phyloP scores from a whole-genome alignment of 164 flowering plant species.

The Kalanchoe fedtschenkoi region DNA sequence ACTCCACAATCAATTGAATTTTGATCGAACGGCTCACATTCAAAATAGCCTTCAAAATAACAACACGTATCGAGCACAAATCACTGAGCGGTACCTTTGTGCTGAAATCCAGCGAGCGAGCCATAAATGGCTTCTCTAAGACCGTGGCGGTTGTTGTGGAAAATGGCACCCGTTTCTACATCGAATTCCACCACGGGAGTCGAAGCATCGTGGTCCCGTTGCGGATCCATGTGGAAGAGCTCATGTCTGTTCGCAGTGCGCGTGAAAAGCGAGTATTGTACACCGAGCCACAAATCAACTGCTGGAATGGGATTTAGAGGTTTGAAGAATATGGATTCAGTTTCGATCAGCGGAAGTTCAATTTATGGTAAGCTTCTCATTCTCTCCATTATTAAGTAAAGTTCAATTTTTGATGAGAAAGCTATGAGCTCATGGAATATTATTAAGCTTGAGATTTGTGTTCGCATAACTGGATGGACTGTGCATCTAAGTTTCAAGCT shows the following conservation, averaged over 20 bases:
- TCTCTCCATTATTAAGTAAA: background rate
- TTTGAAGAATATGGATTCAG: background rate
- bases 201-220: background rate
- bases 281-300: background rate
- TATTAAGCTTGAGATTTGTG: too few relatives aligned
- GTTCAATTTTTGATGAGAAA: background rate
- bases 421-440: too few relatives aligned
- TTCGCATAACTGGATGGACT: too few relatives aligned
- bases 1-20: background rate
- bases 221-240: background rate
- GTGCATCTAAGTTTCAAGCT: too few relatives aligned
- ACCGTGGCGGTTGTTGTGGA: background rate
- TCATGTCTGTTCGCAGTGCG: background rate
- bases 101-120: background rate
- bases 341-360: constrained; percentile 8
- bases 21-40: background rate
- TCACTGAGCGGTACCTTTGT: background rate
- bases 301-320: background rate
- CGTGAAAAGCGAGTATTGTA: background rate
- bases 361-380: constrained; percentile 40
- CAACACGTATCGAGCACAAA: background rate
- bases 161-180: background rate
- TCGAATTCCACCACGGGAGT: background rate
- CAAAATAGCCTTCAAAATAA: background rate
- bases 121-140: background rate